Evolutionary conservation across 495 filamentous ascomycete species (phyloP), one percentile per base, ranked within the genome.

Genomic region (Talaromyces borbonicus): DNA sequence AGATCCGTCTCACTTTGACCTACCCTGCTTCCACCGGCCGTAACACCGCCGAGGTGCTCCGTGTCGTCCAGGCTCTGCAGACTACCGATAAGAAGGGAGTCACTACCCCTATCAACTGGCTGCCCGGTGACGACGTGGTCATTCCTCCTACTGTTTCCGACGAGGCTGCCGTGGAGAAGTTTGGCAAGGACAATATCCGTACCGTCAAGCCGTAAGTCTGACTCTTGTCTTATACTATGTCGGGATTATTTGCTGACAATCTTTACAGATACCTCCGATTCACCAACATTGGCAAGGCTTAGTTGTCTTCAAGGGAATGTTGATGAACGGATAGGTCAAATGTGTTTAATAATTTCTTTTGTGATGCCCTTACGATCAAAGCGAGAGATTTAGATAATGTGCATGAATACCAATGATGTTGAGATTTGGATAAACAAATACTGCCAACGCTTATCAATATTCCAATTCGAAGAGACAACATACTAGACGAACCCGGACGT

Each of bases 1-100:
- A 82, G 56, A 96, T 97, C 67, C 88, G 92, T 57, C 81, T 88
- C 58, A 96, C 95, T 65, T 77, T 97, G 51, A 83, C 89, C 55
- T 98, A 96, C 78, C 93, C 93, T 14, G 92, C 93, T 47, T 95
- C 88, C 33, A 97, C 93, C 23, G 93, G 92, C 61, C 87, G 92
- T 57, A 98, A 97, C 73, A 85, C 87, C 47, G 89, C 87, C 54
- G 92, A 97, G 71, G 86, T 98, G 46, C 79, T 98, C 50, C 87
- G 93, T 57, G 83, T 97, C 44, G 75, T 98, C 60, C 90, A 97
- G 73, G 94, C 88, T 39, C 81, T 97, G 47, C 89, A 96, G 75
- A 95, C 93, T 31, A 90, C 88, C 50, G 92, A 97, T 68, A 95
- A 96, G 82, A 74, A 95, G 76, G 83, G 81, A 54, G 69, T 97